Evolutionary conservation across 148 eudicot species (phyloP).

Genomic region (Polygonum aviculare): DNA sequence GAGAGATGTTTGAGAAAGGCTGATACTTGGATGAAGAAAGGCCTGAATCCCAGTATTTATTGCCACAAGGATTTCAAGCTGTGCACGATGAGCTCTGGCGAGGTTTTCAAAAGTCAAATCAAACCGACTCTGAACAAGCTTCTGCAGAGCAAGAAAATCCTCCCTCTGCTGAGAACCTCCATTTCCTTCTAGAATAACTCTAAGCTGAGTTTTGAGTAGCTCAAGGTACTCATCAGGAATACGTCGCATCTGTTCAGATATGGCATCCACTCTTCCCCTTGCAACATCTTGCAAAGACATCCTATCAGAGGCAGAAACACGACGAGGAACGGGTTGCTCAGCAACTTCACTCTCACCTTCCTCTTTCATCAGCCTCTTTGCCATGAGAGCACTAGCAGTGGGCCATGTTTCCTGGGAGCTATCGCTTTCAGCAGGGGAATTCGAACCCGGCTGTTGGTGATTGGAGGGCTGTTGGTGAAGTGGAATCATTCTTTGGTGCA

Average conservation of each 20-base stretch:
- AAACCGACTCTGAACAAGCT: conserved; percentile 35
- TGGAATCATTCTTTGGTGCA: neutral
- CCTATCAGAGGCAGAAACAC: neutral
- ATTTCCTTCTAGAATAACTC: conserved; percentile 49
- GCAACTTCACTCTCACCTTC: neutral
- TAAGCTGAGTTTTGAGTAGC: conserved; percentile 42
- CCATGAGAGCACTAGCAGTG: neutral
- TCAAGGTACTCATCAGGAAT: conserved; percentile 52
- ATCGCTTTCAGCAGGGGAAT: conserved; percentile 5
- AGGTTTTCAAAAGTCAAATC: conserved; percentile 48
- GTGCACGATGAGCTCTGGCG: conserved; percentile 36
- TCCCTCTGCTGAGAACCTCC: conserved; percentile 59
- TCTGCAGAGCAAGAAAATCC: conserved; percentile 47
- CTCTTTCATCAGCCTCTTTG: conserved; percentile 11
- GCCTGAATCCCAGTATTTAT: conserved; percentile 69
- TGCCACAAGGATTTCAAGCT: conserved; percentile 54
- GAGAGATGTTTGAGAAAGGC: conserved; percentile 55
- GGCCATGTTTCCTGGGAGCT: conserved; percentile 12
- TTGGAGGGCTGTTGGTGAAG: neutral
- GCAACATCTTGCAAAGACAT: conserved; percentile 29
- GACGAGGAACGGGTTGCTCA: neutral
- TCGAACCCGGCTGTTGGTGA: neutral
- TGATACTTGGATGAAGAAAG: conserved; percentile 57
- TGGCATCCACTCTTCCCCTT: conserved; percentile 39
- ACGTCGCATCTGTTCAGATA: conserved; percentile 45